Base-by-base conservation (phyloP, 2,329 filamentous ascomycete species). In the Fusarium burgessii region DNA sequence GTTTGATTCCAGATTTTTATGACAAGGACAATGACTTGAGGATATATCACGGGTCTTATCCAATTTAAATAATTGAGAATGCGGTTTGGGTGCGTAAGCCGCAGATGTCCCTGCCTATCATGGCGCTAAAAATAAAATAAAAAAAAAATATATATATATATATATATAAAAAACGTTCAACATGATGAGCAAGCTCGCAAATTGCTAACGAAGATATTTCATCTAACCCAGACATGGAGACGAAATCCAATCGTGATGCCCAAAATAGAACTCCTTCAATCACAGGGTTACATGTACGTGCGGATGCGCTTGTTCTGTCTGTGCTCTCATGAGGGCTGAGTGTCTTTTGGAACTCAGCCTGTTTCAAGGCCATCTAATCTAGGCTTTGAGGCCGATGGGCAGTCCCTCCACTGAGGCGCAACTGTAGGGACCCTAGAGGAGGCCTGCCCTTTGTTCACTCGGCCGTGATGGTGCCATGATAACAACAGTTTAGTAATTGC, bases 51-150 rank as follows among this genome's bases (percentile, higher is more conserved):
- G 9, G 52, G 18, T 35, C 15, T 25, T 20, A 32, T 35, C 46
- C 52, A 56, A n/a, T 47, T 47, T 35, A 47, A n/a, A 47, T 70
- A 51, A 27, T 61, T 58, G 29, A 43, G n/a, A 54, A 55, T 27
- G 14, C 61, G 36, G 25, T 38, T 20, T 46, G 20, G 17, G 14
- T 32, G 38, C 42, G 32, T 18, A 29, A 40, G 62, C 63, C 66
- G 35, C 54, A 68, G 32, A 51, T 36, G 45, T 25, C 18, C 66
- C 66, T 51, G 66, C 58, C 65, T 51, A 69, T 35, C 52, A 61
- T 32, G 20, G n/a, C 61, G 41, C 66, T 65, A 70, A 54, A 57
- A 61, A n/a, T n/a, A n/a, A n/a, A n/a, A n/a, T n/a, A n/a, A n/a
- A n/a, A n/a, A n/a, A n/a, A n/a, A n/a, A n/a, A n/a, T n/a, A n/a